Conservation (phyloP, 2,329 filamentous ascomycete genomes). For the Chrysosporium queenslandicum region DNA sequence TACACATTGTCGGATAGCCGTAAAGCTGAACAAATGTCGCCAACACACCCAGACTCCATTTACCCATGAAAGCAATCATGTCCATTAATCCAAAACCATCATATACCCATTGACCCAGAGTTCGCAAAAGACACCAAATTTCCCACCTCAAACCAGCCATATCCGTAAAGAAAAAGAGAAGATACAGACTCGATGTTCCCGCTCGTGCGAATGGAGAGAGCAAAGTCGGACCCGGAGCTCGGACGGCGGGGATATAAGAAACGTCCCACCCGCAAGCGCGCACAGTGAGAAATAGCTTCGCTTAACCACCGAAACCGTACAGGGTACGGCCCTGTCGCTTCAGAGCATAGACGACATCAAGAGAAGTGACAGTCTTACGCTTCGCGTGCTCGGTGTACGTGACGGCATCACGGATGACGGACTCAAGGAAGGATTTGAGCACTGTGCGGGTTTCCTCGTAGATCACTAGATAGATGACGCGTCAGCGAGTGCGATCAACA, state of each 20-base stretch:
- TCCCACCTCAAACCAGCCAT: not conserved
- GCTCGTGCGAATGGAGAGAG: too few species aligned
- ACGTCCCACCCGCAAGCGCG: not conserved
- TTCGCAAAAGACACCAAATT: not conserved
- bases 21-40: not conserved
- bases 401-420: conserved; percentile 68
- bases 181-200: too few species aligned
- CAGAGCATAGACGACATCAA: conserved; percentile 54
- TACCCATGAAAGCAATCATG: not conserved
- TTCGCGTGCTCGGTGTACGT: conserved; percentile 78
- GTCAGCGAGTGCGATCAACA: not conserved
- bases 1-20: not conserved
- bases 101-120: too few species aligned
- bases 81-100: not conserved
- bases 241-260: too few species aligned
- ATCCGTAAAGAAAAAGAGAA: too few species aligned
- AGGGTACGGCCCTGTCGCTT: conserved; percentile 61
- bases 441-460: conserved; percentile 76
- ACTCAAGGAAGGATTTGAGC: conserved; percentile 73
- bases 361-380: conserved; percentile 49
- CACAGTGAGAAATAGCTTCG: not conserved
- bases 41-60: conserved; percentile 5
- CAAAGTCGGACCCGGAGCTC: too few species aligned
- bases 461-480: conserved; percentile 47
- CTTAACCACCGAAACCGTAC: conserved; percentile 83